These are phyloP conservation scores for Tolypocladium album DNA, from an alignment of 2,329 filamentous ascomycete species.

Conservation along the genomic window DNA sequence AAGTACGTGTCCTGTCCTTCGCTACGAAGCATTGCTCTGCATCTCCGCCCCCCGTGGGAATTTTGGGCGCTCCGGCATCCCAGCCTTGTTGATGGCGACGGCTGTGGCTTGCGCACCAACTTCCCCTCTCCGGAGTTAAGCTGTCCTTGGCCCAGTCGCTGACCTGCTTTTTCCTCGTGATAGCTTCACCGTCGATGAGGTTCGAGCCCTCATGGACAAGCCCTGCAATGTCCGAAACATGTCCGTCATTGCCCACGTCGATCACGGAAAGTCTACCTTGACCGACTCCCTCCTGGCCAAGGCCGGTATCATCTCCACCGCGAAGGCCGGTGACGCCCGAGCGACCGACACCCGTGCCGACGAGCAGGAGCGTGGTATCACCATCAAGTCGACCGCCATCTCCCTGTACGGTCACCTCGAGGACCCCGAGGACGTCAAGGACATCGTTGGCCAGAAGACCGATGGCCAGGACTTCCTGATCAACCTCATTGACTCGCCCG, in stretches of 20 bases:
- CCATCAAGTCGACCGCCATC: constrained; percentile 99
- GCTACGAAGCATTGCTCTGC: neutral
- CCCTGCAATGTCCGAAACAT: constrained; percentile 79
- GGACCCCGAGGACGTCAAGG: constrained; percentile 81
- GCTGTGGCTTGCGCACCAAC: constrained; percentile 6
- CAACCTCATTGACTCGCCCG: constrained; percentile 99
- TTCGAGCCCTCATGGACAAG: constrained; percentile 69
- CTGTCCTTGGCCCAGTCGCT: constrained; percentile 25
- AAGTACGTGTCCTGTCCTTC: constrained; percentile 63
- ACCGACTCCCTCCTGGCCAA: constrained; percentile 99
- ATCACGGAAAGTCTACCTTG: constrained; percentile 99
- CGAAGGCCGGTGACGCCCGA: constrained; percentile 91
- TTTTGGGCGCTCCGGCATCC: neutral
- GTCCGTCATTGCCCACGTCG: constrained; percentile 99
- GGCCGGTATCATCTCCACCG: constrained; percentile 97
- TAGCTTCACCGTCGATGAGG: constrained; percentile 98
- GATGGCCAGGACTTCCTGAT: constrained; percentile 96
- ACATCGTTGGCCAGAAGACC: constrained; percentile 79
- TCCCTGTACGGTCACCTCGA: constrained; percentile 84
- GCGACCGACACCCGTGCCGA: constrained; percentile 96
- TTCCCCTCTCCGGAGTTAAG: constrained; percentile 30
- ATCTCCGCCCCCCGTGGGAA: neutral
- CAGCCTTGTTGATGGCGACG: neutral
- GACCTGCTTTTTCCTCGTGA: constrained; percentile 29
- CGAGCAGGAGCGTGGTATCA: constrained; percentile 99